Evolutionary conservation across 805 yeast genomes (phyloP).

Genomic region (Metschnikowia lochheadii): DNA sequence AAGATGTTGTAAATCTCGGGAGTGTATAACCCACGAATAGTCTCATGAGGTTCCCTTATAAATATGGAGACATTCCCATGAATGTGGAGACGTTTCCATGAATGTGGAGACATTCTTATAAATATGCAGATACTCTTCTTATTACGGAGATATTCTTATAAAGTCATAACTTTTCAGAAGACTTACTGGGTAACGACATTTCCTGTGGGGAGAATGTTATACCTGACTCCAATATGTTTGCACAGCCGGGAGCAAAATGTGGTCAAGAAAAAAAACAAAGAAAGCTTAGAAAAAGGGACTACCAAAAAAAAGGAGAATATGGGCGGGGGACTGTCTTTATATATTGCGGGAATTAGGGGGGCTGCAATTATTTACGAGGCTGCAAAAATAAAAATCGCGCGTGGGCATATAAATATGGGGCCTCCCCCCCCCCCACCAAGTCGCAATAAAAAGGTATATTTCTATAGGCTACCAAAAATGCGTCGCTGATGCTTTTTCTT

Average conservation of each 20-base stretch:
- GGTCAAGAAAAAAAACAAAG: background rate
- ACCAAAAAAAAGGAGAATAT: background rate
- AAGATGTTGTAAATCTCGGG: too few species aligned
- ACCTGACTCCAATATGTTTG: background rate
- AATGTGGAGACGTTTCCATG: too few species aligned
- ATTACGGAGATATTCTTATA: too few species aligned
- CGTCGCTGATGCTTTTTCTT: too few species aligned
- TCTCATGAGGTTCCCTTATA: too few species aligned
- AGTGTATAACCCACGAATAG: too few species aligned
- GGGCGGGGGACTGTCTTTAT: background rate
- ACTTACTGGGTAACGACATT: too few species aligned
- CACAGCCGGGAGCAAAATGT: background rate
- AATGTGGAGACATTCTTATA: too few species aligned
- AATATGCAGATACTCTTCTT: too few species aligned
- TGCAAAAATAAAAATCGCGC: background rate
- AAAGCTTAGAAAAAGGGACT: background rate
- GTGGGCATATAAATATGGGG: background rate
- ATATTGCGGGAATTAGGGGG: background rate
- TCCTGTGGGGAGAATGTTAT: too few species aligned
- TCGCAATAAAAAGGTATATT: background rate
- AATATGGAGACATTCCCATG: too few species aligned
- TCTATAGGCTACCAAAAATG: background rate
- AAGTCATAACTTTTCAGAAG: too few species aligned
- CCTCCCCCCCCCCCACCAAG: background rate
- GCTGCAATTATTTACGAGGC: conserved; percentile 1